These are phyloP conservation scores for Ilyonectria destructans DNA, from an alignment of 2,329 filamentous ascomycete genomes.

Conservation along the genomic window DNA sequence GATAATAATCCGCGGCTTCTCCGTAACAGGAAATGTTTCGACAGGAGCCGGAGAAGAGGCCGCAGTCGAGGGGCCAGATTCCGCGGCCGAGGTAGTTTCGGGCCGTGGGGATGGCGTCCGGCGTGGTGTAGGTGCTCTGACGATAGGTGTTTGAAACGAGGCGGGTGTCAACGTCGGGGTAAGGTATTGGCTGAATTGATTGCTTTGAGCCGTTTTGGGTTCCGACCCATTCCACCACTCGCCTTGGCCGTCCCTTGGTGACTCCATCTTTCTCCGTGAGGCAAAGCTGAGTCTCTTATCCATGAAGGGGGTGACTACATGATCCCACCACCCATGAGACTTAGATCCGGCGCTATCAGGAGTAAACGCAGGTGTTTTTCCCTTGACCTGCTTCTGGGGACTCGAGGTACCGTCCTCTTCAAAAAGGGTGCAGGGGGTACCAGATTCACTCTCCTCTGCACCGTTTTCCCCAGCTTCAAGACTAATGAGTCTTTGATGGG, in stretches of 20 bases:
- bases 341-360: conserved; percentile 69
- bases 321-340: conserved; percentile 84
- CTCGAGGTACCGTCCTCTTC: conserved; percentile 75
- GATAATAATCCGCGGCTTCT: conserved; percentile 60
- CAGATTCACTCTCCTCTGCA: conserved; percentile 66
- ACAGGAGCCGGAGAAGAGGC: conserved; percentile 33
- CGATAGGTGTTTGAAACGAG: conserved; percentile 53
- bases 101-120: conserved; percentile 52
- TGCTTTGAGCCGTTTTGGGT: conserved; percentile 33
- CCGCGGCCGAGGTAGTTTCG: conserved; percentile 28
- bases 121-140: conserved; percentile 57
- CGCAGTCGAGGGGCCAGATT: conserved; percentile 43
- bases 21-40: conserved; percentile 42
- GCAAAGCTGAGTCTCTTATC: conserved; percentile 63
- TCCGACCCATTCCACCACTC: conserved; percentile 57
- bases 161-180: conserved; percentile 36
- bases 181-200: conserved; percentile 34
- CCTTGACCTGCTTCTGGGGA: conserved; percentile 57
- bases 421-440: conserved; percentile 77
- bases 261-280: conserved; percentile 55
- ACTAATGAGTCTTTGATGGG: conserved; percentile 57
- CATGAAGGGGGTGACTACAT: conserved; percentile 80
- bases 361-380: conserved; percentile 56
- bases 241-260: conserved; percentile 51
- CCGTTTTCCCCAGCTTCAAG: conserved; percentile 49